Percentiles rank a stretch among this genome's conserved stretches.
These are phyloP conservation scores for Flaveria trinervia DNA, from an alignment of 129 eudicot genomes.

Conservation along the genomic window DNA sequence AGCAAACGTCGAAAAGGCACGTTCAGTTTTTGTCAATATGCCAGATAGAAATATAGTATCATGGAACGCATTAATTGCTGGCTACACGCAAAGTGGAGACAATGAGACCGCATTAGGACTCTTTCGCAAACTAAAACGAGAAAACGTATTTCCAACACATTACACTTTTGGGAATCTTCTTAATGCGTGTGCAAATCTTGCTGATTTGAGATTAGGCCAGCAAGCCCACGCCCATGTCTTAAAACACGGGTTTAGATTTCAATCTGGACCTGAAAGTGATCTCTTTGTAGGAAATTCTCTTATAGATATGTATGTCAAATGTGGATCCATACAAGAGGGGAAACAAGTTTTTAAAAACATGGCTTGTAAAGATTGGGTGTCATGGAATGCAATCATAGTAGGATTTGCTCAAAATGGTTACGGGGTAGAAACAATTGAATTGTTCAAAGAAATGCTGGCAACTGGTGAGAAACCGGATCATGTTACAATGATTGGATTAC, in stretches of 20 bases:
- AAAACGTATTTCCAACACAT: constrained; percentile 35
- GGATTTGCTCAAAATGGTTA: constrained; percentile 42
- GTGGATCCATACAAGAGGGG: constrained; percentile 42
- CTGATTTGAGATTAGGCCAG: constrained; percentile 40
- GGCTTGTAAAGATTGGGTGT: constrained; percentile 36
- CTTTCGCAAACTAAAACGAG: constrained; percentile 36
- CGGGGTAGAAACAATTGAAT: constrained; percentile 33
- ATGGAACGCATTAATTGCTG: constrained; percentile 46
- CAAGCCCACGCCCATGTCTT: constrained; percentile 49
- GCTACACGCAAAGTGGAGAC: constrained; percentile 42
- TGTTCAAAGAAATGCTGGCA: constrained; percentile 38
- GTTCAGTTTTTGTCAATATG: constrained; percentile 35
- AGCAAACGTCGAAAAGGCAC: constrained; percentile 31
- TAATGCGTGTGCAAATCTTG: constrained; percentile 43
- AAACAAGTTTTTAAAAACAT: constrained; percentile 33
- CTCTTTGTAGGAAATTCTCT: constrained; percentile 47
- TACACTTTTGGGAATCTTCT: constrained; percentile 49
- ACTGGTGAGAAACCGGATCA: constrained; percentile 47
- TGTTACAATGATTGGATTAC: constrained; percentile 46
- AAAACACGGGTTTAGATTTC: constrained; percentile 43
- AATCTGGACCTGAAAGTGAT: constrained; percentile 43
- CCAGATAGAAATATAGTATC: constrained; percentile 40
- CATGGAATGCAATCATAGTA: constrained; percentile 45
- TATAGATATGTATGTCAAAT: constrained; percentile 45
- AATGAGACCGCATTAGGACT: constrained; percentile 37